Percentiles rank a stretch among this genome's conserved stretches.
Evolutionary conservation across 1,284 basidiomycete genomes (phyloP).

Genomic region (Taiwanofungus camphoratus): DNA sequence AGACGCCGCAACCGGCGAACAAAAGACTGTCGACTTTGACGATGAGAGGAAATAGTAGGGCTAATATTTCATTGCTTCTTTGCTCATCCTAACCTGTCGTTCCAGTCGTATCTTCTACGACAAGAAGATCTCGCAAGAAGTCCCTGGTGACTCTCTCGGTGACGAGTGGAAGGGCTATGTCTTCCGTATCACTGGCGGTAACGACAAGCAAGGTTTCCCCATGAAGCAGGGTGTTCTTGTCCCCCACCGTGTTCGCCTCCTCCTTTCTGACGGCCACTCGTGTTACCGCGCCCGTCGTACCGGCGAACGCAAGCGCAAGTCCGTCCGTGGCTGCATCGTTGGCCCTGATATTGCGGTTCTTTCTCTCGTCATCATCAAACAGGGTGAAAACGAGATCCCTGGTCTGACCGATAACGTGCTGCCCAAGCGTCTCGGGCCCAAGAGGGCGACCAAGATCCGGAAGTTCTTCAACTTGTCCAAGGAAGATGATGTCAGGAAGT

Average conservation of each 20-base stretch:
- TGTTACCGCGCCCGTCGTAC: constrained; percentile 93
- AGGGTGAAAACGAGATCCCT: constrained; percentile 89
- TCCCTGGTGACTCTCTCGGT: constrained; percentile 86
- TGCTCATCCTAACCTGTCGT: constrained; percentile 1
- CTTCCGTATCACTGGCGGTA: constrained; percentile 95
- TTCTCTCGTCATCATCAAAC: constrained; percentile 94
- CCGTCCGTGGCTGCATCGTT: constrained; percentile 97
- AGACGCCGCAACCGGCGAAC: constrained; percentile 94
- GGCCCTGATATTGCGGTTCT: constrained; percentile 95
- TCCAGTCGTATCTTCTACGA: constrained; percentile 89
- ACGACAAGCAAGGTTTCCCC: constrained; percentile 96
- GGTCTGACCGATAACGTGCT: constrained; percentile 92
- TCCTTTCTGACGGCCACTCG: constrained; percentile 93
- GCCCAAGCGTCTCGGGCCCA: constrained; percentile 94
- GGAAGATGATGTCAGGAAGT: constrained; percentile 98
- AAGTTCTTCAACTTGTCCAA: constrained; percentile 98
- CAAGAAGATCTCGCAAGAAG: constrained; percentile 95
- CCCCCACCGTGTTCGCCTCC: constrained; percentile 90
- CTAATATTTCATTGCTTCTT: neutral
- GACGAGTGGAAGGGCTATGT: constrained; percentile 98
- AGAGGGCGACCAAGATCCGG: constrained; percentile 94
- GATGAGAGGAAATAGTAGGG: constrained; percentile 86
- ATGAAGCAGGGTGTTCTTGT: constrained; percentile 99
- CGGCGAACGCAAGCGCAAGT: constrained; percentile 98
- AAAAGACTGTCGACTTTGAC: constrained; percentile 94